Evolutionary conservation across 257 asterid genomes (phyloP).

Genomic region (Penstemon eatonii): DNA sequence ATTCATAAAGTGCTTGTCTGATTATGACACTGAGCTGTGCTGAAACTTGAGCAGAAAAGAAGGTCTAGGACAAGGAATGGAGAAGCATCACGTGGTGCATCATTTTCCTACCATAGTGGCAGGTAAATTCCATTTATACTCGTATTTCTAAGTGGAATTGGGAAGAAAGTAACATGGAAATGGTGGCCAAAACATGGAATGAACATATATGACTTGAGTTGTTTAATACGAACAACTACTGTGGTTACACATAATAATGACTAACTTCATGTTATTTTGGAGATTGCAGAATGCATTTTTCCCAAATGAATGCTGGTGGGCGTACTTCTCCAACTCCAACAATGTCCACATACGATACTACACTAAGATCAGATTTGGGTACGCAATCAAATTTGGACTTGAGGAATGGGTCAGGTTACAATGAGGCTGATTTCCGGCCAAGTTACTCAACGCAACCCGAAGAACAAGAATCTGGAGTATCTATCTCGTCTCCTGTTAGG

Average conservation of each 20-base stretch:
- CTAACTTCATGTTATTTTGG: constrained; percentile 24
- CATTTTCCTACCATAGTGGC: constrained; percentile 61
- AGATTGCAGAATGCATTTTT: constrained; percentile 52
- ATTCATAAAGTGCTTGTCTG: neutral
- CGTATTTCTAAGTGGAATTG: constrained; percentile 21
- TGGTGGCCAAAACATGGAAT: constrained; percentile 24
- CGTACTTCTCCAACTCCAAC: constrained; percentile 58
- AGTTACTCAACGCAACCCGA: constrained; percentile 57
- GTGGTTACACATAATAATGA: constrained; percentile 8
- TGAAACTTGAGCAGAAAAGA: constrained; percentile 67
- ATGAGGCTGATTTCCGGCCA: constrained; percentile 50
- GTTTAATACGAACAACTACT: constrained; percentile 7
- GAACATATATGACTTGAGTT: neutral
- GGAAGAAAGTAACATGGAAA: constrained; percentile 12
- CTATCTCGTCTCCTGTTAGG: constrained; percentile 50
- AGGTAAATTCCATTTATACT: constrained; percentile 51
- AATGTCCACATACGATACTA: constrained; percentile 47
- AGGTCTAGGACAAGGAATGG: constrained; percentile 62
- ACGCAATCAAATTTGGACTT: constrained; percentile 52
- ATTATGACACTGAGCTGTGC: constrained; percentile 26
- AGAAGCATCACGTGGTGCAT: constrained; percentile 54
- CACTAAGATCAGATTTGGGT: constrained; percentile 49
- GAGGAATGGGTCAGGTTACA: constrained; percentile 50
- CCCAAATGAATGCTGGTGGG: constrained; percentile 44
- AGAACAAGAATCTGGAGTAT: constrained; percentile 56